Conservation (phyloP, 2,329 filamentous ascomycete species). For the Fusarium oxysporum region DNA sequence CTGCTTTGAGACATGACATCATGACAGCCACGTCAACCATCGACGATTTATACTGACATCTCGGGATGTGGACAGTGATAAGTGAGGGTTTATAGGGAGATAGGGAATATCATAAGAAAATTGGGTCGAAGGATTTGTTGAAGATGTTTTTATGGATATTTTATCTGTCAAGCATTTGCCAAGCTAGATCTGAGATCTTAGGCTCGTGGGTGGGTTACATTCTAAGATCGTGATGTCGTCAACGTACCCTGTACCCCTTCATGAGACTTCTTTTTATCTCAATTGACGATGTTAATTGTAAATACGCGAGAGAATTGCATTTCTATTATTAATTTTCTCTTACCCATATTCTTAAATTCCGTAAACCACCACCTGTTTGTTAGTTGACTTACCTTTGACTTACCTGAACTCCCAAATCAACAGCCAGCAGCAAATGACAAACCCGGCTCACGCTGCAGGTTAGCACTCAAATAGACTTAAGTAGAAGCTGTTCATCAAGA, state of each 20-base stretch:
- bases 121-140: not conserved
- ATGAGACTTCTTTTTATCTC: not conserved
- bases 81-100: no score
- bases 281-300: no score
- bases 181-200: not conserved
- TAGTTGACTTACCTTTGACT: not conserved
- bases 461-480: not conserved
- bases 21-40: not conserved
- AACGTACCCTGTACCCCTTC: not conserved
- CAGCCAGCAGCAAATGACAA: not conserved
- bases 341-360: accelerated
- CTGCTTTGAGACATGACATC: conserved; percentile 14
- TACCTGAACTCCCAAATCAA: not conserved
- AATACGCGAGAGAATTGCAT: not conserved
- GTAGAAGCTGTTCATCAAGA: conserved; percentile 22
- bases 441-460: accelerated
- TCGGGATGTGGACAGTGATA: not conserved
- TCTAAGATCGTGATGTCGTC: not conserved
- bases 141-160: not conserved
- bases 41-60: not conserved
- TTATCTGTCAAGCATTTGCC: not conserved
- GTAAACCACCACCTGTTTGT: not conserved
- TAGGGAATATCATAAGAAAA: not conserved
- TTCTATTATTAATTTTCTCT: not conserved
- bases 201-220: not conserved